These are phyloP conservation scores for Limnomonas spitsbergensis DNA, from an alignment of 139 green algal species.

Conservation along the genomic window DNA sequence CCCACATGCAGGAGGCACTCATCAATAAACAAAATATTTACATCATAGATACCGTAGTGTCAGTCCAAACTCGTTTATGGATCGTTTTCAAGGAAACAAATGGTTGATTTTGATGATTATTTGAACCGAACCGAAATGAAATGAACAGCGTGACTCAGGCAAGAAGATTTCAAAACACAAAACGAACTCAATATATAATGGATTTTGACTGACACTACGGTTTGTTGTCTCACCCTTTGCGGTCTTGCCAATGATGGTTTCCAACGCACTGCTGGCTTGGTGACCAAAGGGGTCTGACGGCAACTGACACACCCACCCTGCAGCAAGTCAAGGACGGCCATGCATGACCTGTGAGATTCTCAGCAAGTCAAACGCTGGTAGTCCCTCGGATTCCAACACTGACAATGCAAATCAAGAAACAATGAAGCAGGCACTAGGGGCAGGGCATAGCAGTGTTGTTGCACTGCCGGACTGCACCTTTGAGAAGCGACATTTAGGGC, in stretches of 20 bases:
- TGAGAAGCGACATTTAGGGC: slow-evolving; percentile 13
- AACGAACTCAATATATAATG: too few relatives aligned
- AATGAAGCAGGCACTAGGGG: neutral
- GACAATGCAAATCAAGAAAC: neutral
- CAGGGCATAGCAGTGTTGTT: neutral
- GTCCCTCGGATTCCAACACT: neutral
- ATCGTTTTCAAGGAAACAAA: too few relatives aligned
- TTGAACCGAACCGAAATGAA: neutral
- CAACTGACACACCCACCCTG: slow-evolving; percentile 6
- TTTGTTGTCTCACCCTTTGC: neutral
- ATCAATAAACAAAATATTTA: neutral
- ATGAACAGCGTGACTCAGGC: neutral
- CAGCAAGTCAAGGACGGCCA: neutral
- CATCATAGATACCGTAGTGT: neutral
- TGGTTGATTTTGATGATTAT: too few relatives aligned
- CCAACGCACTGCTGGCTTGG: neutral
- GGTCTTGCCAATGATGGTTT: neutral
- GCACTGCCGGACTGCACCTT: neutral
- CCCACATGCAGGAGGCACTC: neutral
- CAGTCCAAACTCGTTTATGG: too few relatives aligned
- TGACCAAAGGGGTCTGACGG: neutral
- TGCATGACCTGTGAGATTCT: neutral
- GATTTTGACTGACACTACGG: too few relatives aligned
- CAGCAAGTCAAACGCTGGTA: neutral
- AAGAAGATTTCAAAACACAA: too few relatives aligned